A percentile compares a stretch with the other conserved stretches of the same genome.
Conservation (phyloP, 2,329 filamentous ascomycete genomes). For the Hyphodiscus sp. region DNA sequence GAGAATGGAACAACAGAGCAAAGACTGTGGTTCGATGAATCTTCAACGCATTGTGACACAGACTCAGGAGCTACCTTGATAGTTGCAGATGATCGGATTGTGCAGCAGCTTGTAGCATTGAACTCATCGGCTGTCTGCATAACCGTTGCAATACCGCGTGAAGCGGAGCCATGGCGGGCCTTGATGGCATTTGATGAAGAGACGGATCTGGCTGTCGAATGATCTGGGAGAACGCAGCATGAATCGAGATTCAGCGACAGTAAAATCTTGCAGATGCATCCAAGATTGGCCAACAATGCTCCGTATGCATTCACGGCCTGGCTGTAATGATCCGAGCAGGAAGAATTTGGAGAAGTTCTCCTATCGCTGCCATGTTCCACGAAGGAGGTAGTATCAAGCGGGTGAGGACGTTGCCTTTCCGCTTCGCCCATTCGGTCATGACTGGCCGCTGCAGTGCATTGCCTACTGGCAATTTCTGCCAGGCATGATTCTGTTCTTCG, state of each 20-base stretch:
- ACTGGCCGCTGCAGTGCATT: neutral
- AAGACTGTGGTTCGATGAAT: neutral
- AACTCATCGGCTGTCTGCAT: neutral
- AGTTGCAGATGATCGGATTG: neutral
- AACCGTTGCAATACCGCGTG: neutral
- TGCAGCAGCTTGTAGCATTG: neutral
- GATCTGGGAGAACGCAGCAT: neutral
- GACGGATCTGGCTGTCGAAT: neutral
- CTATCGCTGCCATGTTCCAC: neutral
- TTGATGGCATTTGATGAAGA: neutral
- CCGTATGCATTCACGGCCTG: conserved; percentile 1
- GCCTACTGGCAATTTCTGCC: neutral
- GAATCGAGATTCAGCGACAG: conserved; percentile 4
- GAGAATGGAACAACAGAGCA: neutral
- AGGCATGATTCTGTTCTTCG: neutral
- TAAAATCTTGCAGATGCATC: conserved; percentile 5
- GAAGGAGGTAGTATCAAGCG: neutral
- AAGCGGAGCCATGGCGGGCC: neutral
- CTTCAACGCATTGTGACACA: neutral
- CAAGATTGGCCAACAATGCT: conserved; percentile 2
- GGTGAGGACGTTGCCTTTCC: neutral
- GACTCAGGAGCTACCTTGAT: neutral
- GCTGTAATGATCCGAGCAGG: neutral
- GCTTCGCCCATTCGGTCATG: neutral
- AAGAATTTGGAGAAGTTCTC: neutral